These are phyloP conservation scores for Lepidium africanum DNA, from an alignment of 345 rosid genomes.

Conservation along the genomic window DNA sequence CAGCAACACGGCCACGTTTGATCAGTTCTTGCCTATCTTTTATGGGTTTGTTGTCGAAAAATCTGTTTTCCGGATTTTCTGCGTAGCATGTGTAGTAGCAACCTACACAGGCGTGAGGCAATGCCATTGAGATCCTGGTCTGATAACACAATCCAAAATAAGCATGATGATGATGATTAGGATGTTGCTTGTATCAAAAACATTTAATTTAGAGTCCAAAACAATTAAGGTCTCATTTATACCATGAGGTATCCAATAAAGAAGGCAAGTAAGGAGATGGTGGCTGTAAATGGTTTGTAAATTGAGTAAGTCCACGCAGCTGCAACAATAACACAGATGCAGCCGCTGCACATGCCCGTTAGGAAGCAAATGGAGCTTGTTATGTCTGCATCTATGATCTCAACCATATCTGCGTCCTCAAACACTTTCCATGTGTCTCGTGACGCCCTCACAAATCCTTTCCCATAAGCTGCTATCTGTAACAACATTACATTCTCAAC, in stretches of 20 bases:
- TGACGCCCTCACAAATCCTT: conserved; percentile 88
- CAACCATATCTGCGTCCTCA: conserved; percentile 46
- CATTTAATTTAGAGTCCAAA: neutral
- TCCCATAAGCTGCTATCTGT: conserved; percentile 92
- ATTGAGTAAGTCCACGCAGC: conserved; percentile 77
- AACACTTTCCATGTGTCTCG: conserved; percentile 86
- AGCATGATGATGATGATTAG: neutral
- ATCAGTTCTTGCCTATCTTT: conserved; percentile 45
- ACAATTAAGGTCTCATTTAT: neutral
- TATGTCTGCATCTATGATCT: conserved; percentile 74
- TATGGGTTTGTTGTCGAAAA: conserved; percentile 60
- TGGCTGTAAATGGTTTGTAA: conserved; percentile 64
- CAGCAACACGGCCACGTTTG: conserved; percentile 36
- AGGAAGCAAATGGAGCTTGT: conserved; percentile 92
- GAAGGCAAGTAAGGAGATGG: conserved; percentile 66
- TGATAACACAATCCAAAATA: conserved; percentile 24
- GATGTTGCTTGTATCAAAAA: neutral
- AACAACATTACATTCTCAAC: neutral
- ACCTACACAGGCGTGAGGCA: conserved; percentile 93
- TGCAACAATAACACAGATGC: conserved; percentile 69
- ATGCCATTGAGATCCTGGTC: conserved; percentile 96
- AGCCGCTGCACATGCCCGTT: conserved; percentile 90
- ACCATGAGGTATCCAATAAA: conserved; percentile 95
- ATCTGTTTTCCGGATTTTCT: conserved; percentile 62
- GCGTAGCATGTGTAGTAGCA: conserved; percentile 95